Evolutionary conservation across 352 stramenopile genomes (phyloP).

Genomic region (Phytophthora boehmeriae): DNA sequence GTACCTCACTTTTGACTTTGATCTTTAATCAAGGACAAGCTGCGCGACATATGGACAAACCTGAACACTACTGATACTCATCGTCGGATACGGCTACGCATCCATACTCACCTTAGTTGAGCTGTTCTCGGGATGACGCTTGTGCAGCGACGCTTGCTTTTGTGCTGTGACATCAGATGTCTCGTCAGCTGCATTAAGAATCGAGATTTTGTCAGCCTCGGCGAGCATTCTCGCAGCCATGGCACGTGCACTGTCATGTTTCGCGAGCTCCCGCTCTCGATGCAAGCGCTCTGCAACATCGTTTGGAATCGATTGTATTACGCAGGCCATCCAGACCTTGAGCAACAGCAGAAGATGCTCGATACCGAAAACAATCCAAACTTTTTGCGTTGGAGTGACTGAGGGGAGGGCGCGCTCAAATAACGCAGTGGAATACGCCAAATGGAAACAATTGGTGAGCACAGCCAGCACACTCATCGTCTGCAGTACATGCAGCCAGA

Average conservation of each 20-base stretch:
- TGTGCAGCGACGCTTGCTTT: slow-evolving; percentile 8
- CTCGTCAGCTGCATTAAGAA: not conserved
- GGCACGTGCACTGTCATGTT: slow-evolving; percentile 70
- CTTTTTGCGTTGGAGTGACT: slow-evolving; percentile 49
- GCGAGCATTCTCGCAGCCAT: slow-evolving; percentile 45
- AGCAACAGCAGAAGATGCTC: slow-evolving; percentile 72
- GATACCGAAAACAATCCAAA: slow-evolving; percentile 83
- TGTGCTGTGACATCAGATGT: slow-evolving; percentile 6
- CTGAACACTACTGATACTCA: too few species aligned
- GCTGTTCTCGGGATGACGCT: not conserved
- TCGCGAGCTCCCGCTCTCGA: slow-evolving; percentile 64
- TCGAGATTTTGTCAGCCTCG: not conserved
- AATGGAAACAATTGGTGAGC: slow-evolving; percentile 95
- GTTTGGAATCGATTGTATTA: slow-evolving; percentile 59
- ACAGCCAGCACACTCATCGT: slow-evolving; percentile 95
- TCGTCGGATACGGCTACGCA: too few species aligned
- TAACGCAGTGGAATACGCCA: slow-evolving; percentile 86
- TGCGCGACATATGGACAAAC: too few species aligned
- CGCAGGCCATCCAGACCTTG: slow-evolving; percentile 68
- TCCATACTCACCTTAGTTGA: not conserved
- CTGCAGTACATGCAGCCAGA: slow-evolving; percentile 92
- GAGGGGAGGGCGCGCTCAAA: slow-evolving; percentile 53
- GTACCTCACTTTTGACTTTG: not conserved
- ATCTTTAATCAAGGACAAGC: not conserved
- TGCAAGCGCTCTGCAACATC: slow-evolving; percentile 57